These are phyloP conservation scores for Termitomyces sp. DNA, from an alignment of 1,284 basidiomycete species.

Conservation along the genomic window DNA sequence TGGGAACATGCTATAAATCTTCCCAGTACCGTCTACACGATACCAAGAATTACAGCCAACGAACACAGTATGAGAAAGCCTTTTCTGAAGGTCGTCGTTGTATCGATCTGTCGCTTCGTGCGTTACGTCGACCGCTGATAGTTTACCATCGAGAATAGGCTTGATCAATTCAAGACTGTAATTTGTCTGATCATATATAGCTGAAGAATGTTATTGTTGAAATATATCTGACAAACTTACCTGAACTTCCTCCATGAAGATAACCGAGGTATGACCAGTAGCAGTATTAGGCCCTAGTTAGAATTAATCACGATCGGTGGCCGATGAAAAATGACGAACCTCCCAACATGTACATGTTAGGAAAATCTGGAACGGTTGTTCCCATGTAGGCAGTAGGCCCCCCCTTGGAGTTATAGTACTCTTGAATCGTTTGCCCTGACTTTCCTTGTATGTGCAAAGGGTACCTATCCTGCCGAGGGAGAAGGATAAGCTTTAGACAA, in stretches of 20 bases:
- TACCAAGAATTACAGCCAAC: slow-evolving; percentile 39
- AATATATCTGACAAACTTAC: slow-evolving; percentile 17
- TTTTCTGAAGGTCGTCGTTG: slow-evolving; percentile 35
- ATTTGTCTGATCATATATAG: slow-evolving; percentile 24
- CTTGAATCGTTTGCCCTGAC: slow-evolving; percentile 18
- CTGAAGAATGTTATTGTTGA: background rate
- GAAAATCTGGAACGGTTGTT: slow-evolving; percentile 20
- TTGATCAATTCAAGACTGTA: slow-evolving; percentile 37
- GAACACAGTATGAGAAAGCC: slow-evolving; percentile 34
- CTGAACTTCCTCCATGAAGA: slow-evolving; percentile 41
- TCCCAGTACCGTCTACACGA: slow-evolving; percentile 28
- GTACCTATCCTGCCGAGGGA: slow-evolving; percentile 18
- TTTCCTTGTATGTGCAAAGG: slow-evolving; percentile 18
- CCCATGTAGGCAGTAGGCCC: slow-evolving; percentile 21
- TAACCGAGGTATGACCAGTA: slow-evolving; percentile 43
- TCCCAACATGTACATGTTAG: slow-evolving; percentile 28
- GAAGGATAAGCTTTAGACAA: background rate
- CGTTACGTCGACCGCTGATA: slow-evolving; percentile 31
- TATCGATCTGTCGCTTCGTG: slow-evolving; percentile 34
- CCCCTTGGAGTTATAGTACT: slow-evolving; percentile 17
- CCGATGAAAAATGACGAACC: slow-evolving; percentile 24
- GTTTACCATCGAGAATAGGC: slow-evolving; percentile 31
- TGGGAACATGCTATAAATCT: slow-evolving; percentile 36
- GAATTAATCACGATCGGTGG: background rate
- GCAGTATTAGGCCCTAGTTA: slow-evolving; percentile 40